Conservation (phyloP, 1,284 basidiomycete species). For the Ganoderma meredithae region DNA sequence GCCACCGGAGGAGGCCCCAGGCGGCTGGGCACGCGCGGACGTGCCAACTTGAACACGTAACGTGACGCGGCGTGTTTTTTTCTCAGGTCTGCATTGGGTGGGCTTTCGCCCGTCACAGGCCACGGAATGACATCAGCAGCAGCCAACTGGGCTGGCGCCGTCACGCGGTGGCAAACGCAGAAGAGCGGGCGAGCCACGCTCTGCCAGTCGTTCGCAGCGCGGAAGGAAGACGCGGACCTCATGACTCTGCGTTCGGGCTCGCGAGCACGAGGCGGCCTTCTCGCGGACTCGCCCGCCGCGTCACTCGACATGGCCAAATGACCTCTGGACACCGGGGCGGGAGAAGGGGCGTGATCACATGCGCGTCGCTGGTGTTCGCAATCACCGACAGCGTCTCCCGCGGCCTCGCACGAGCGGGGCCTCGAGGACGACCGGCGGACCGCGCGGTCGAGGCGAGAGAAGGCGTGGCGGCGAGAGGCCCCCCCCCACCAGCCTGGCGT, state of each 20-base stretch:
- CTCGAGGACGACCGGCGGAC: not conserved
- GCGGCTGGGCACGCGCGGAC: not conserved
- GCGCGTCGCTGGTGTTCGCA: constrained; percentile 11
- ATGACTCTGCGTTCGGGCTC: constrained; percentile 18
- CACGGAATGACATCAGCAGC: constrained; percentile 26
- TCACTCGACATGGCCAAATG: constrained; percentile 4
- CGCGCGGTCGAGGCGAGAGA: constrained; percentile 10
- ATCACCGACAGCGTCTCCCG: constrained; percentile 6
- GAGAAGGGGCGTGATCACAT: constrained; percentile 22
- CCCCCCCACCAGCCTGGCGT: constrained; percentile 4
- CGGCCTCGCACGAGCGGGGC: not conserved
- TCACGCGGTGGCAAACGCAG: constrained; percentile 22
- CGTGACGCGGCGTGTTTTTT: not conserved
- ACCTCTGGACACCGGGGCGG: not conserved
- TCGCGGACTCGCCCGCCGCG: constrained; percentile 16
- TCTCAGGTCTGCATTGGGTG: too few relatives aligned
- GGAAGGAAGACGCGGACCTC: constrained; percentile 22
- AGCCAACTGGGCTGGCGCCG: constrained; percentile 12
- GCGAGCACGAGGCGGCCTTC: constrained; percentile 17
- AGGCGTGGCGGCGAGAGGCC: not conserved
- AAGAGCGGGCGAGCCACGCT: constrained; percentile 17
- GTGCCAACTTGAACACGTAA: not conserved
- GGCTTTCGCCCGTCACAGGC: constrained; percentile 1
- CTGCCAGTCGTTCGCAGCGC: constrained; percentile 24
- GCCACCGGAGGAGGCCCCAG: not conserved